Conservation (phyloP, 805 yeast genomes). For the Saturnispora sekii region DNA sequence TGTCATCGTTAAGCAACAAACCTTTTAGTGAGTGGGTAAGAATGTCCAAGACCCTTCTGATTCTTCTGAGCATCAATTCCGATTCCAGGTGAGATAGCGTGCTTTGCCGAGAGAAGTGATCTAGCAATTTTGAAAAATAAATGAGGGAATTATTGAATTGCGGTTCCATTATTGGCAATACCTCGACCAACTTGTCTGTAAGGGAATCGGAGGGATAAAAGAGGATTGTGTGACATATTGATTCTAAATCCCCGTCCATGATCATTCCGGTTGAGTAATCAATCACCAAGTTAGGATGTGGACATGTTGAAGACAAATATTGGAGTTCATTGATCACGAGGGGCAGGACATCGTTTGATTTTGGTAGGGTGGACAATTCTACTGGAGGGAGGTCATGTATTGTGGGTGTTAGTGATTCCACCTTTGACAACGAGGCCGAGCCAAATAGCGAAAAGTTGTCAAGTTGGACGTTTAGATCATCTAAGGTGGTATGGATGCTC, state of each 20-base stretch:
- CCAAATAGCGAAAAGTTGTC: background rate
- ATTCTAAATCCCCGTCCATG: slow-evolving; percentile 52
- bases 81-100: slow-evolving; percentile 10
- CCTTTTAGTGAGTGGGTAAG: slow-evolving; percentile 53
- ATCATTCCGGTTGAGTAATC: slow-evolving; percentile 38
- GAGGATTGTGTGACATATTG: slow-evolving; percentile 66
- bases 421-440: background rate
- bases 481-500: background rate
- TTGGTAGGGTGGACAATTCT: too few relatives aligned
- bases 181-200: slow-evolving; percentile 34
- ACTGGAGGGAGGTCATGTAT: too few relatives aligned
- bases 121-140: slow-evolving; percentile 28
- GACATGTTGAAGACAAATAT: slow-evolving; percentile 32
- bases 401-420: background rate
- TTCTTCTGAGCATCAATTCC: slow-evolving; percentile 7
- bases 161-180: slow-evolving; percentile 48
- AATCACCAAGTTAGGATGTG: slow-evolving; percentile 52
- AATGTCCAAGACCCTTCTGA: slow-evolving; percentile 7
- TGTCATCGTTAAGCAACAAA: slow-evolving; percentile 52
- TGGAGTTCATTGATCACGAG: slow-evolving; percentile 3
- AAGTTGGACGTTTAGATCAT: background rate
- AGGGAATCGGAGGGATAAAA: slow-evolving; percentile 35
- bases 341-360: background rate
- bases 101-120: slow-evolving; percentile 7
- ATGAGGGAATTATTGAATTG: slow-evolving; percentile 35